Percentiles rank a stretch among this genome's conserved stretches.
These are phyloP conservation scores for Phoma sp. DNA, from an alignment of 2,329 filamentous ascomycete species.

Conservation along the genomic window DNA sequence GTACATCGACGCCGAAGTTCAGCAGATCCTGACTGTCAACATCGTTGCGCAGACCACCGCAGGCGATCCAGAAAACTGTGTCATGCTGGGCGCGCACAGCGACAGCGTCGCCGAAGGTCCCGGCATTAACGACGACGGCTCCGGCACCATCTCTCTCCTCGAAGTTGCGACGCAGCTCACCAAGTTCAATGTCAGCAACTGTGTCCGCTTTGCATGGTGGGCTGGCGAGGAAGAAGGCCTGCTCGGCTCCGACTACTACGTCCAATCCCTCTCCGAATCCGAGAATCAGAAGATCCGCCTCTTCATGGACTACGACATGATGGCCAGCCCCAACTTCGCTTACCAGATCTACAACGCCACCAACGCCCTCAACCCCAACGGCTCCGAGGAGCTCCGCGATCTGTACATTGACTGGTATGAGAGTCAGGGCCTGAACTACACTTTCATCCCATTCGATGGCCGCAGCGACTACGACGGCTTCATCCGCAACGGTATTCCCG, in stretches of 20 bases:
- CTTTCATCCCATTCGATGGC: conserved; percentile 49
- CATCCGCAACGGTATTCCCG: conserved; percentile 49
- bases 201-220: conserved; percentile 50
- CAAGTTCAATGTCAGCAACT: conserved; percentile 48
- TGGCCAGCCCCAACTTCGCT: conserved; percentile 48
- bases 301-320: conserved; percentile 55
- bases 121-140: conserved; percentile 52
- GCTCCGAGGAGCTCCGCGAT: conserved; percentile 46
- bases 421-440: conserved; percentile 45
- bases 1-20: conserved; percentile 55
- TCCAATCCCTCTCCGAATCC: conserved; percentile 37
- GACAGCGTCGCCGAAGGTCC: conserved; percentile 50
- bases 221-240: conserved; percentile 50
- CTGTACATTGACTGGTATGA: conserved; percentile 49
- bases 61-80: conserved; percentile 48
- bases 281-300: conserved; percentile 50
- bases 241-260: conserved; percentile 50
- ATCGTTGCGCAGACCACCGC: conserved; percentile 49
- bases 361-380: conserved; percentile 44
- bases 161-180: conserved; percentile 49
- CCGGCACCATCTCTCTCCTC: conserved; percentile 48
- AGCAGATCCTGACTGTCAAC: conserved; percentile 57
- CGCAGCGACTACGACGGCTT: conserved; percentile 52
- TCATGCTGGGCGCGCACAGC: conserved; percentile 51
- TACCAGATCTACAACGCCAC: conserved; percentile 51